Evolutionary conservation across 176 grass and related monocot species (phyloP), one percentile per base, ranked within the genome.

Genomic region (Carex kokanica): DNA sequence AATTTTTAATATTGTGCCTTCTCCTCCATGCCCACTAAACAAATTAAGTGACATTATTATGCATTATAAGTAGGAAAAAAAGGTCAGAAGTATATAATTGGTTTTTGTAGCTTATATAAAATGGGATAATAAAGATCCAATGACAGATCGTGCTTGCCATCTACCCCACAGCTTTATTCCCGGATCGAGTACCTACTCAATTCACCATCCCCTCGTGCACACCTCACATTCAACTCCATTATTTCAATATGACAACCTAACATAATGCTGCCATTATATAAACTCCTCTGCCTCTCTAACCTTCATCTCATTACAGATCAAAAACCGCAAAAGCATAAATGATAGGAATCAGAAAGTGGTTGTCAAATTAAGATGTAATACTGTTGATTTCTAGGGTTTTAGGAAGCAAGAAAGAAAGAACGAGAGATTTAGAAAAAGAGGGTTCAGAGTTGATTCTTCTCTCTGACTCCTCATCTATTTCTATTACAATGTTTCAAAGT

Each of bases 161-260:
- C 62, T 61, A 51, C 64, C 49, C 45, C 55, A 64, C 80, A 25
- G 12, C 85, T 25, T 9, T 65, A 86, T 86, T 80, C 70, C 78
- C 55, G 41, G n/a, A 73, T 73, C 41, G 1, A 23, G 18, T 25
- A 24, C 41, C 41, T 73, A 51, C n/a, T 20, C 18, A 10, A 73
- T 18, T 51, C 11, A 47, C 69, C 41, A 73, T 49, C 17, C 69
- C 11, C 69, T 24, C 41, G 69, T 73, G 69, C n/a, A 73, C 41
- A 73, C 12, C 69, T 73, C 41, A 14, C 25, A 23, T 47, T 51
- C 41, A 24, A 40, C 12, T 24, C 63, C 27, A 54, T 80, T 80
- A 57, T 86, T 67, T 64, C 74, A 86, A 69, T 20, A 17, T 17
- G 6, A 18, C 23, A 65, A 29, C 17, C 47, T 40, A 58, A 51